A percentile compares a stretch with the other conserved stretches of the same genome.
These are phyloP conservation scores for Xylariaceae sp. DNA, from an alignment of 2,329 filamentous ascomycete genomes.

Conservation along the genomic window DNA sequence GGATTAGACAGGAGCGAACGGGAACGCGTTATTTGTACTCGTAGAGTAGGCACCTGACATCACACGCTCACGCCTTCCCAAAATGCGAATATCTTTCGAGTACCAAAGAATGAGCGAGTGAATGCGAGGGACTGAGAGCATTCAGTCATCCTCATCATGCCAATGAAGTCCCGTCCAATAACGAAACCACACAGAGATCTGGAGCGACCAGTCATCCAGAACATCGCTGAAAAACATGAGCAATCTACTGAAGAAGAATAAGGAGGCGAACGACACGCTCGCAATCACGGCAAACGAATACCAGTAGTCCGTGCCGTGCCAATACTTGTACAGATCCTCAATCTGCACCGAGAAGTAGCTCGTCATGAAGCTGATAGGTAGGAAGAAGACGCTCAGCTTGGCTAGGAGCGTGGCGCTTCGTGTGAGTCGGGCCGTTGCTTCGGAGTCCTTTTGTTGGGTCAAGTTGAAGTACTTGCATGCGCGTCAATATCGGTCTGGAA, in stretches of 20 bases:
- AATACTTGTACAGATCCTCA: constrained; percentile 48
- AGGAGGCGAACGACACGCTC: constrained; percentile 50
- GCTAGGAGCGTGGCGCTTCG: constrained; percentile 66
- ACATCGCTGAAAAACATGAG: constrained; percentile 43
- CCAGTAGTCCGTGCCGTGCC: constrained; percentile 62
- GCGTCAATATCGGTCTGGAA: background rate
- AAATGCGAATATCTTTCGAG: too few relatives aligned
- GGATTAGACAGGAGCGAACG: too few relatives aligned
- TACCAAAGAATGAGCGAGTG: too few relatives aligned
- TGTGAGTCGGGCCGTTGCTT: constrained; percentile 65
- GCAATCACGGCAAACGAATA: constrained; percentile 60
- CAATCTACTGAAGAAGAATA: constrained; percentile 50
- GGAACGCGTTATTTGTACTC: too few relatives aligned
- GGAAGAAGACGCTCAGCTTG: constrained; percentile 70
- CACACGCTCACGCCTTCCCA: too few relatives aligned
- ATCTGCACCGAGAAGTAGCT: constrained; percentile 68
- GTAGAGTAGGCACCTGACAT: too few relatives aligned
- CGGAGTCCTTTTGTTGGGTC: constrained; percentile 69
- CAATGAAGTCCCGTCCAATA: constrained; percentile 3
- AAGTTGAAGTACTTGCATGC: constrained; percentile 65
- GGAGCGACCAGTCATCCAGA: constrained; percentile 36
- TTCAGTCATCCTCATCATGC: constrained; percentile 9
- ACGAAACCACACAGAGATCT: constrained; percentile 21
- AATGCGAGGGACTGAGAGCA: background rate
- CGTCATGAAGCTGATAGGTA: constrained; percentile 70